Base-by-base conservation (phyloP, 495 filamentous ascomycete species). In the Lophiostoma macrostomum region DNA sequence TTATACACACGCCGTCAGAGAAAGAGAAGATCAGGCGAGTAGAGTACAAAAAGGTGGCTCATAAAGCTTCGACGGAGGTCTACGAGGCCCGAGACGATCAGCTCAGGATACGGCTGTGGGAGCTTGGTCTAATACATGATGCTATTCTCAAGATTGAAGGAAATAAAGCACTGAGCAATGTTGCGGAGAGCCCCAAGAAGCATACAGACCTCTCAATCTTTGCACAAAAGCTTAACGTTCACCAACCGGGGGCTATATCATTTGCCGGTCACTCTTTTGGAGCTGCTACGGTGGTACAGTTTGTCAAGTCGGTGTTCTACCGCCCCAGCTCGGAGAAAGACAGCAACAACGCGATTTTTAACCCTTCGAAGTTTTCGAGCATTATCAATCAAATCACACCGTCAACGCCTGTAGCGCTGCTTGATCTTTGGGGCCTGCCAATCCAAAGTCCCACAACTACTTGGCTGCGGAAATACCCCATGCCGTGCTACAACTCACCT, bases 181-280 rank as follows among this genome's bases (percentile, higher is more conserved):
- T 74, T 12, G 66, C 66, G 22, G 50, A 50, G 1, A 43, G 52
- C n/a, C 53, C 48, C 7, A 79, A 78, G 31, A 77, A 78, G 53
- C 12, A 44, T 45, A 59, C 53, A 55, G 30, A 69, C n/a, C 70
- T 88, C 11, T 53, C 60, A 13, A 71, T 71, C 50, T 82, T 90
- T 57, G 56, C 67, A 39, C 64, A 67, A 28, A 65, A 66, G 24
- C 72, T 91, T 23, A 78, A 87, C 55, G 74, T 91, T 5, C 76
- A 79, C 43, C 69, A 72, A n/a, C 85, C 88, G 0, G 88, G 87
- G 5, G 73, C 70, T n/a, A 75, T 90, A 1, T 77, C 79, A 36
- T 89, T 82, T 67, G 76, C 75, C 0, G 87, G 87, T 6, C 87
- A 91, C 67, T 85, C 81, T 13, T 91, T 91, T 59, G 87, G 87